Percentiles rank a stretch among this genome's conserved stretches.
Conservation (phyloP, 441 rosid genomes). For the Macaranga tanarius region DNA sequence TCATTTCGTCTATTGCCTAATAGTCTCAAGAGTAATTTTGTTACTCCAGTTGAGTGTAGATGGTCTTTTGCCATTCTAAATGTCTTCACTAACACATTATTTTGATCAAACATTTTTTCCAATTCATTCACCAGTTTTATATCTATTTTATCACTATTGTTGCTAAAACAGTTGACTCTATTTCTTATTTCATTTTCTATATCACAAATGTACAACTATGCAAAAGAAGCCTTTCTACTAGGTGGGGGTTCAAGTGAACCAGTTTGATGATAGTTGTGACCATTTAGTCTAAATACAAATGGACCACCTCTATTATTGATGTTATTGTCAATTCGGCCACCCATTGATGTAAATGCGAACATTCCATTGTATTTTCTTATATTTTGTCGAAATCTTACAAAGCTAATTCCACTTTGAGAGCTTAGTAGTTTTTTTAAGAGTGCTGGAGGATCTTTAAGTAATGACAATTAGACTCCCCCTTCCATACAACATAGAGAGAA, state of each 20-base stretch:
- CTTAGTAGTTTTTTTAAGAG: not conserved
- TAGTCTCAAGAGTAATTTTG: not conserved
- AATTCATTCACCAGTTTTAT: not conserved
- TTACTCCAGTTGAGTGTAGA: rapidly evolving
- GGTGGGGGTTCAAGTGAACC: not conserved
- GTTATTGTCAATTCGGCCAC: not conserved
- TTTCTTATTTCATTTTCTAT: not conserved
- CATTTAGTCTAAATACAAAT: not conserved
- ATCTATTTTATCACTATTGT: not conserved
- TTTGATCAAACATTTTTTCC: conserved; percentile 10
- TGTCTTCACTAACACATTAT: conserved; percentile 7
- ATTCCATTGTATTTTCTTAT: not conserved
- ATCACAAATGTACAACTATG: not conserved
- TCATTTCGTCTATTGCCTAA: not conserved
- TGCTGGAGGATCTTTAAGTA: not conserved
- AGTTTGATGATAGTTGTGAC: not conserved
- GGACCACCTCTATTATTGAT: not conserved
- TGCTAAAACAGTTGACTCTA: not conserved
- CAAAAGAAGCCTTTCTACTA: not conserved
- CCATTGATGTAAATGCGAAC: conserved; percentile 11
- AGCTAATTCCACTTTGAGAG: not conserved
- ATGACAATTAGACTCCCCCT: not conserved
- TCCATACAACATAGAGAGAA: not conserved
- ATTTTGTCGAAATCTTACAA: not conserved
- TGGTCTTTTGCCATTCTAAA: not conserved